Conservation (phyloP, 1,284 basidiomycete genomes). For the Ceratobasidium sp. region DNA sequence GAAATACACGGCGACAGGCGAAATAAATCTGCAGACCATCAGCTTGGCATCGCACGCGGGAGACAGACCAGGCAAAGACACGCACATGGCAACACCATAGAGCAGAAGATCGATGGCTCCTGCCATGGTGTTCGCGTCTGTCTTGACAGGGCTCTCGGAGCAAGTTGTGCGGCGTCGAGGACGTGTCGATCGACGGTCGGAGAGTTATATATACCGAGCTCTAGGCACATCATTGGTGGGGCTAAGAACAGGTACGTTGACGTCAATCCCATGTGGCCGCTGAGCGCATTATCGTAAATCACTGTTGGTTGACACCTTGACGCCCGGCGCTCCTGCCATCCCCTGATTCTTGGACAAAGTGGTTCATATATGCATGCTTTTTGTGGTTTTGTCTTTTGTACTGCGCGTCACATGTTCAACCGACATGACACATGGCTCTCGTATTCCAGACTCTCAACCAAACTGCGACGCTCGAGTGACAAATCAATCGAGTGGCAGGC, state of each 20-base stretch:
- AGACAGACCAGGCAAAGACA: not conserved
- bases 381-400: too few species aligned
- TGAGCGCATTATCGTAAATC: not conserved
- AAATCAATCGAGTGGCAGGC: too few species aligned
- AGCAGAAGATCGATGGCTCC: constrained; percentile 18
- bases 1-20: constrained; percentile 35
- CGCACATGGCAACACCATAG: constrained; percentile 23
- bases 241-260: constrained; percentile 8
- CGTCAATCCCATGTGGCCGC: constrained; percentile 8
- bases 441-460: too few species aligned
- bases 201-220: constrained; percentile 1
- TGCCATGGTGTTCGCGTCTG: constrained; percentile 1
- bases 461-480: too few species aligned
- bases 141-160: not conserved
- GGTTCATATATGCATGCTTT: too few species aligned
- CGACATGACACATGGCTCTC: too few species aligned
- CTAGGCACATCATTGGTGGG: constrained; percentile 16
- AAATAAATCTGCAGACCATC: constrained; percentile 23
- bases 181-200: not conserved
- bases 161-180: not conserved
- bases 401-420: too few species aligned
- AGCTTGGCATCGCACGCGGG: not conserved
- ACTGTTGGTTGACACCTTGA: not conserved
- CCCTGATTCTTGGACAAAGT: too few species aligned
- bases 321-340: constrained; percentile 8